phyloP scores from a whole-genome alignment of 805 yeast genomes.

The Ogataea trehalophila region DNA sequence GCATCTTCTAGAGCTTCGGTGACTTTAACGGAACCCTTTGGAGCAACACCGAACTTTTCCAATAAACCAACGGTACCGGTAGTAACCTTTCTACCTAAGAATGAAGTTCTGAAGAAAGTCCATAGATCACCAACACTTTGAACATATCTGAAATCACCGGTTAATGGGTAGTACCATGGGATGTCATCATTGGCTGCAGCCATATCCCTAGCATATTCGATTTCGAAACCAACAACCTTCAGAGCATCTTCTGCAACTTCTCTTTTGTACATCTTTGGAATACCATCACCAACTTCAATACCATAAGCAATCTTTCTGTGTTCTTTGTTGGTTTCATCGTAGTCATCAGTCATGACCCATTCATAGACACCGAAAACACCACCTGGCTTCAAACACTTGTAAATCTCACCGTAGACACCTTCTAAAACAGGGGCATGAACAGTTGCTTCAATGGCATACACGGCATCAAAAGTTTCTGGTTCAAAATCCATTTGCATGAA shows the following conservation, averaged over 20 bases:
- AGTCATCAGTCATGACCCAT: constrained; percentile 97
- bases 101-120: constrained; percentile 86
- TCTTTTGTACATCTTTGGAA: constrained; percentile 89
- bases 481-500: constrained; percentile 98
- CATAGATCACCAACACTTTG: constrained; percentile 73
- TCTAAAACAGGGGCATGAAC: constrained; percentile 96
- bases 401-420: constrained; percentile 93
- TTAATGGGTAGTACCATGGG: constrained; percentile 97
- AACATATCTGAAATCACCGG: constrained; percentile 88
- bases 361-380: constrained; percentile 97
- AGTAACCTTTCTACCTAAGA: constrained; percentile 80
- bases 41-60: constrained; percentile 85
- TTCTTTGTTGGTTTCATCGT: constrained; percentile 79
- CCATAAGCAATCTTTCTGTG: constrained; percentile 96
- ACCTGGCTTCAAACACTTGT: constrained; percentile 94
- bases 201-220: constrained; percentile 71
- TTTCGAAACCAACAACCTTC: constrained; percentile 79
- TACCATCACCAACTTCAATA: constrained; percentile 97
- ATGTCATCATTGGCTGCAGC: constrained; percentile 78
- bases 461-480: constrained; percentile 88
- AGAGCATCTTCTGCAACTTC: constrained; percentile 87
- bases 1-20: constrained; percentile 95
- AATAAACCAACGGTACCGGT: constrained; percentile 73
- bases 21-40: constrained; percentile 86
- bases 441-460: constrained; percentile 97